phyloP scores from a whole-genome alignment of 1,284 basidiomycete species.

The Cronartium quercuum region DNA sequence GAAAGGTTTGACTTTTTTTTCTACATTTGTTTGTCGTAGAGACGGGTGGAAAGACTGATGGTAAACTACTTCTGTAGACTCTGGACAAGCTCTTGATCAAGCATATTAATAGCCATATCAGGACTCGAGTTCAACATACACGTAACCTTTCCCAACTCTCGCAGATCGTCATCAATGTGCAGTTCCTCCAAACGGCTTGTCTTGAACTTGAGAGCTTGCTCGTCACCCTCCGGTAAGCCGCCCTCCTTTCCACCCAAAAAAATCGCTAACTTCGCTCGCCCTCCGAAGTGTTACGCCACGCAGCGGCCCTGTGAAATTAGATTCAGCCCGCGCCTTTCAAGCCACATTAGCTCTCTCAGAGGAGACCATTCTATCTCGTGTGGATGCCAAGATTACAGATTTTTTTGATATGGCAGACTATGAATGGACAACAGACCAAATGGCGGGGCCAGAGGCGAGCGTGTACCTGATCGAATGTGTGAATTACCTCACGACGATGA shows the following conservation, averaged over 20 bases:
- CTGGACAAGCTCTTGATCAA: constrained; percentile 76
- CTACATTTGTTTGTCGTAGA: no score
- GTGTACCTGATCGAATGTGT: constrained; percentile 90
- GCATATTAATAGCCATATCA: constrained; percentile 73
- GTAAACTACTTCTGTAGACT: constrained; percentile 55
- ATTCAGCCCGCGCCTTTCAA: constrained; percentile 63
- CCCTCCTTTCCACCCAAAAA: not conserved
- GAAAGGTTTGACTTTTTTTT: constrained; percentile 58
- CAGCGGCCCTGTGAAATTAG: constrained; percentile 69
- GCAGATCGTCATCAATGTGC: constrained; percentile 86
- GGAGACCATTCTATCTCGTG: constrained; percentile 70
- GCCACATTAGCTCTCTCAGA: constrained; percentile 65
- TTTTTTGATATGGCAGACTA: constrained; percentile 93
- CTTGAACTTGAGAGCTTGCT: constrained; percentile 78
- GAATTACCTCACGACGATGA: constrained; percentile 92
- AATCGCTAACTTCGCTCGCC: not conserved
- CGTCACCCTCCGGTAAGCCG: constrained; percentile 53
- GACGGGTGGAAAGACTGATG: no score
- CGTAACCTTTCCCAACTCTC: constrained; percentile 84
- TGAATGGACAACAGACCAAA: constrained; percentile 72
- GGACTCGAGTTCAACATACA: constrained; percentile 62
- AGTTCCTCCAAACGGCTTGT: constrained; percentile 84
- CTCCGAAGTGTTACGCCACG: constrained; percentile 63
- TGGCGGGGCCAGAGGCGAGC: constrained; percentile 53
- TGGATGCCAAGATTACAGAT: constrained; percentile 88